Evolutionary conservation across 108 stramenopile genomes (phyloP), one percentile per base, ranked within the genome.

Genomic region (Nannochloropsis gaditana): DNA sequence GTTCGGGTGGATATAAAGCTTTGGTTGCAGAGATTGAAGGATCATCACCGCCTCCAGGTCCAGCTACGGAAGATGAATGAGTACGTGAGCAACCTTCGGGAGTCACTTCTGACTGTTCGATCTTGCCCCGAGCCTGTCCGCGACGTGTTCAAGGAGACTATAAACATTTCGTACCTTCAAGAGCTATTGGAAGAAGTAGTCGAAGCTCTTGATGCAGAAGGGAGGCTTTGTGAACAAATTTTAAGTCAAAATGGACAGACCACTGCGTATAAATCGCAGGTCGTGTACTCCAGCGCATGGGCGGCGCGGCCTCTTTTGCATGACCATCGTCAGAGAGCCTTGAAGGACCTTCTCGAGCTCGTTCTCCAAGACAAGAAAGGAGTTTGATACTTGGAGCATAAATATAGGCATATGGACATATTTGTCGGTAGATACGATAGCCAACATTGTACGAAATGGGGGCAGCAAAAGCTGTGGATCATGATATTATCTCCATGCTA

Each of bases 1-100:
- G 59, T n/a, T 73, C 59, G 59, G n/a, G 19, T 73, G 59, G 59
- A 73, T n/a, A n/a, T 73, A n/a, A n/a, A n/a, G 19, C 59, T 73
- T n/a, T 73, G 59, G 59, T n/a, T n/a, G 6, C 59, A 73, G 6
- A 15, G 59, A 73, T 73, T 73, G 59, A n/a, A 2, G 19, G n/a
- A 73, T 73, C 8, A 73, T 6, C 59, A 73, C 19, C 59, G 59
- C 19, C 59, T 73, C 6, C 59, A 73, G n/a, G 8, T n/a, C 59
- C 5, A 73, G 59, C 59, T 73, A 3, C 59, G n/a, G 59, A 15
- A n/a, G n/a, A 73, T 73, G 59, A n/a, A 73, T 15, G 6, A 73
- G 15, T 15, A 15, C 0, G 59, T 73, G 59, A n/a, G n/a, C n/a
- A 8, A 4, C 15, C 59, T 73, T 0, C 59, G 59, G 59, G 59